phyloP scores from a whole-genome alignment of 352 stramenopile species.

The Aphanomyces astaci region DNA sequence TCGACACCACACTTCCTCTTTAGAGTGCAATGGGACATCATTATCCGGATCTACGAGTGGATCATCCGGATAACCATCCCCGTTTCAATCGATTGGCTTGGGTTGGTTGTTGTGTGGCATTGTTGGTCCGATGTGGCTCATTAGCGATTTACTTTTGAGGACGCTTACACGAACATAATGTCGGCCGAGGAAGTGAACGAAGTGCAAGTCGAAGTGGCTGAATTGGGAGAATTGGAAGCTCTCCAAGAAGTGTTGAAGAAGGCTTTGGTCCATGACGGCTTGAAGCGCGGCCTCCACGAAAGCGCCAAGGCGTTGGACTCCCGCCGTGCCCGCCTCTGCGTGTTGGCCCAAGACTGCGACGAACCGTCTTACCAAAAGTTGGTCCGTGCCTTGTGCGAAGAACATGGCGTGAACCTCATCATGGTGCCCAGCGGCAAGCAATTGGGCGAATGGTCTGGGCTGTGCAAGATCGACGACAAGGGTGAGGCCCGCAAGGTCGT shows the following conservation, averaged over 20 bases:
- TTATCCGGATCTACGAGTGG: neutral
- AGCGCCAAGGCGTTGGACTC: slow-evolving; percentile 98
- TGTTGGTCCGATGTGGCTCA: neutral
- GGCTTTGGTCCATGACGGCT: slow-evolving; percentile 97
- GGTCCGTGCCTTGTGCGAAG: slow-evolving; percentile 92
- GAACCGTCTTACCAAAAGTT: slow-evolving; percentile 99
- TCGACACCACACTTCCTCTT: neutral
- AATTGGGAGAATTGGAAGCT: slow-evolving; percentile 95
- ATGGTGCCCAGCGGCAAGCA: slow-evolving; percentile 92
- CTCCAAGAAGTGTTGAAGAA: slow-evolving; percentile 99
- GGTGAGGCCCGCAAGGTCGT: slow-evolving; percentile 98
- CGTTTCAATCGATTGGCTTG: slow-evolving; percentile 19
- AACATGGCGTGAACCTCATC: slow-evolving; percentile 92
- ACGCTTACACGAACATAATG: slow-evolving; percentile 51
- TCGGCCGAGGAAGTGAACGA: slow-evolving; percentile 87
- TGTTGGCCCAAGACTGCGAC: slow-evolving; percentile 98
- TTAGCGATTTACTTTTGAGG: slow-evolving; percentile 27
- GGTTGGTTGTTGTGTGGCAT: neutral
- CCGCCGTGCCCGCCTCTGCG: slow-evolving; percentile 96
- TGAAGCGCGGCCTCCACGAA: slow-evolving; percentile 98
- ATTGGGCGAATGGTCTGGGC: slow-evolving; percentile 98
- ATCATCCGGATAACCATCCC: slow-evolving; percentile 12
- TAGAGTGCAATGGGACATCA: neutral
- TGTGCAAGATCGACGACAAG: slow-evolving; percentile 98
- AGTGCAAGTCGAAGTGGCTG: slow-evolving; percentile 48